A percentile compares a stretch with the other conserved stretches of the same genome.
phyloP scores from a whole-genome alignment of 768 basidiomycete genomes.

The Trametes cinnabarina region DNA sequence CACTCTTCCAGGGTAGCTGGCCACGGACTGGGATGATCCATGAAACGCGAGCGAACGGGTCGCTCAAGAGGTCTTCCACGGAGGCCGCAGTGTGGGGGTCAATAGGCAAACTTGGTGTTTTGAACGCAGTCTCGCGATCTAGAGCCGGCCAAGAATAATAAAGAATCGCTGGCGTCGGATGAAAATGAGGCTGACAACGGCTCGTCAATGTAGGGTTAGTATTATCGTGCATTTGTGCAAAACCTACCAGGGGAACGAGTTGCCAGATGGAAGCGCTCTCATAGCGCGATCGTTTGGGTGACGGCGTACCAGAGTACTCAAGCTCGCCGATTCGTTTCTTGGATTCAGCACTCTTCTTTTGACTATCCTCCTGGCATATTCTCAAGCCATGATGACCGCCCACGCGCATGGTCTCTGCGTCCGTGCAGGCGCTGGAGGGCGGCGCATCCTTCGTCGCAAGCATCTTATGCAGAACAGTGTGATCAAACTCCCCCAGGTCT shows the following conservation, averaged over 20 bases:
- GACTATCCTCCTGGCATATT: too few species aligned
- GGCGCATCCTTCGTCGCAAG: background rate
- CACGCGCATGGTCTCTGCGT: too few species aligned
- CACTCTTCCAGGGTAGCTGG: slow-evolving; percentile 11
- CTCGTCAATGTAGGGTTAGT: background rate
- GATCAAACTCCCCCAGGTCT: slow-evolving; percentile 17
- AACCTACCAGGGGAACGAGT: slow-evolving; percentile 1
- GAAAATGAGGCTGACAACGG: slow-evolving; percentile 3
- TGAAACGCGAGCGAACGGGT: slow-evolving; percentile 7
- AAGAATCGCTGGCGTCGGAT: background rate
- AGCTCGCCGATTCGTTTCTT: background rate
- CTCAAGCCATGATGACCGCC: background rate
- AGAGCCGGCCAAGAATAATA: background rate
- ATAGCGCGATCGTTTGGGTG: background rate
- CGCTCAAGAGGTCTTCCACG: background rate
- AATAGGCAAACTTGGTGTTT: background rate
- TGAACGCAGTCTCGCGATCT: background rate
- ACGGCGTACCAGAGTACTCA: too few species aligned
- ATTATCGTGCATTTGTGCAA: background rate
- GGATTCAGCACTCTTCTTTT: background rate
- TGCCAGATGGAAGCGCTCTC: background rate
- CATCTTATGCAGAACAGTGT: background rate
- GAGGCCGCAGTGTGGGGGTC: slow-evolving; percentile 6
- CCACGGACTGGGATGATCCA: slow-evolving; percentile 25
- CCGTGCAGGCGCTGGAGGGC: background rate